Conservation (phyloP, 2,329 filamentous ascomycete genomes). For the Colletotrichum navitas region DNA sequence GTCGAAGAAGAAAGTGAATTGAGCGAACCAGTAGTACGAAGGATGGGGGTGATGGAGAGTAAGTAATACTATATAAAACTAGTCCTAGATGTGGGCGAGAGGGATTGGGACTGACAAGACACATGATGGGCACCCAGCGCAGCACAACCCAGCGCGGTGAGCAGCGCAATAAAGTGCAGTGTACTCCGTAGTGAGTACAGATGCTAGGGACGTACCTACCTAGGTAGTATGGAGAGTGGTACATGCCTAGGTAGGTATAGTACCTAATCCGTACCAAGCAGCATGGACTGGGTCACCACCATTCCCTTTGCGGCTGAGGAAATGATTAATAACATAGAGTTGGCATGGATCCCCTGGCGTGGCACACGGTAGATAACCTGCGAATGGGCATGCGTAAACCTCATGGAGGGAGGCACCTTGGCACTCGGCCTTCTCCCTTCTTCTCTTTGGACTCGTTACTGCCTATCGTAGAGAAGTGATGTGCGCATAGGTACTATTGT, state of each 20-base stretch:
- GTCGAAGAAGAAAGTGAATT: not conserved
- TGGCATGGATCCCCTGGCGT: conserved; percentile 29
- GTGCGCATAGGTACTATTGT: not conserved
- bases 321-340: conserved; percentile 31
- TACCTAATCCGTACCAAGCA: not conserved
- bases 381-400: not conserved
- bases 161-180: not conserved
- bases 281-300: conserved; percentile 29
- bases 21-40: not conserved
- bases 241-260: too few relatives aligned
- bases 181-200: not conserved
- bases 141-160: not conserved
- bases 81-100: not conserved
- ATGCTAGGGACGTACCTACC: not conserved
- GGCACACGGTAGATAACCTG: not conserved
- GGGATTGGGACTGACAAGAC: conserved; percentile 11
- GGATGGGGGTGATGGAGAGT: conserved; percentile 2
- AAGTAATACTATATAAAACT: not conserved
- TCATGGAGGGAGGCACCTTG: not conserved
- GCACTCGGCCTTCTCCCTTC: not conserved
- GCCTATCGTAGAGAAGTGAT: not conserved
- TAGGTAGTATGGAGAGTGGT: too few relatives aligned
- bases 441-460: not conserved
- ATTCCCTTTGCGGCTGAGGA: conserved; percentile 30
- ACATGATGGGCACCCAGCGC: not conserved